phyloP scores from a whole-genome alignment of 2,329 filamentous ascomycete species.

The Torrubiellomyces zombiae region DNA sequence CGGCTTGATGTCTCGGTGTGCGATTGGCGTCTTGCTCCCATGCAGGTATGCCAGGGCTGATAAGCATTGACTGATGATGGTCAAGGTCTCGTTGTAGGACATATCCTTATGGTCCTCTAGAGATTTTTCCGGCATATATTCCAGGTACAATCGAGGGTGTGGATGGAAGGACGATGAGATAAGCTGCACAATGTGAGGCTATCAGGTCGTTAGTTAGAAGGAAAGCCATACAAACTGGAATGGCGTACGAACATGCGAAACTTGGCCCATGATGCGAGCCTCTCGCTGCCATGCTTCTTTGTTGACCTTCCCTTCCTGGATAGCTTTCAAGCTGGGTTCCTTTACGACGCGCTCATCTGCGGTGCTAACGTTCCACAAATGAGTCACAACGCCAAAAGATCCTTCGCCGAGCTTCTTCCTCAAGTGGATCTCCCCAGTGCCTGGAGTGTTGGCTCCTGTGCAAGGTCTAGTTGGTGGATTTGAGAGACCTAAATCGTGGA shows the following conservation, averaged over 20 bases:
- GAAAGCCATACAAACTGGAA: neutral
- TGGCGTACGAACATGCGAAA: constrained; percentile 7
- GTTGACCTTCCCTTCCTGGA: too few species aligned
- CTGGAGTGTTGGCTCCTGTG: constrained; percentile 3
- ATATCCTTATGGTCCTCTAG: constrained; percentile 2
- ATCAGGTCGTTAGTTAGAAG: constrained; percentile 1
- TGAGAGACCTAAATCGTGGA: constrained; percentile 3
- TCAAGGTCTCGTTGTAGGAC: constrained; percentile 3
- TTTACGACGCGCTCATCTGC: constrained; percentile 8
- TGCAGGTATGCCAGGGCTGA: constrained; percentile 8
- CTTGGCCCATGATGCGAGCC: constrained; percentile 8
- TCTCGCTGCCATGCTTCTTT: constrained; percentile 10
- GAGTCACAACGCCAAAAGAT: constrained; percentile 6
- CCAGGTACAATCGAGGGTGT: constrained; percentile 4
- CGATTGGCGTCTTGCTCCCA: constrained; percentile 30
- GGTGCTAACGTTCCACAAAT: constrained; percentile 9
- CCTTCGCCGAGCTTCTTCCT: constrained; percentile 5
- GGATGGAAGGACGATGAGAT: neutral
- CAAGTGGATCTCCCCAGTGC: constrained; percentile 4
- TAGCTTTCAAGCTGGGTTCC: too few species aligned
- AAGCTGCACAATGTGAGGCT: constrained; percentile 6
- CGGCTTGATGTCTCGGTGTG: constrained; percentile 87
- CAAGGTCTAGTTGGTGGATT: constrained; percentile 1
- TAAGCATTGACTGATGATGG: constrained; percentile 5
- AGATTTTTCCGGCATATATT: constrained; percentile 5